phyloP scores from a whole-genome alignment of 306 rosid genomes.

The Hippophae rhamnoides region DNA sequence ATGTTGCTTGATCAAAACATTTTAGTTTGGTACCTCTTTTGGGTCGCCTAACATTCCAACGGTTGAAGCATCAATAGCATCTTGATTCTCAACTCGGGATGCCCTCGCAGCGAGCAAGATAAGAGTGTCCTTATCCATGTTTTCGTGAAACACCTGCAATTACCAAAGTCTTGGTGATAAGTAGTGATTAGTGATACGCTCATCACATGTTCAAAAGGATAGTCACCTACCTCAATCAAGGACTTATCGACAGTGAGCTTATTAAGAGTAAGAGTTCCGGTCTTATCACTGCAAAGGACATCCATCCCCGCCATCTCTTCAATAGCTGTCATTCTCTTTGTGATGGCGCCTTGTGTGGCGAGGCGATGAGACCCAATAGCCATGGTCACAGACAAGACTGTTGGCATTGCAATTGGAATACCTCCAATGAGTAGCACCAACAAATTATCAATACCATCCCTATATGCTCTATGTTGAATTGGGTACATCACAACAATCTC shows the following conservation, averaged over 20 bases:
- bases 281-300: slow-evolving; percentile 91
- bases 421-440: slow-evolving; percentile 92
- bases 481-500: slow-evolving; percentile 79
- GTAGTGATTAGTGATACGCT: not conserved
- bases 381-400: slow-evolving; percentile 90
- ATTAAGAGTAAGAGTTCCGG: slow-evolving; percentile 94
- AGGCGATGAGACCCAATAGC: slow-evolving; percentile 88
- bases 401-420: slow-evolving; percentile 96
- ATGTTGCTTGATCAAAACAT: not conserved
- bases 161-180: slow-evolving; percentile 13
- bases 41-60: slow-evolving; percentile 80
- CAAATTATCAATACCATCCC: slow-evolving; percentile 85
- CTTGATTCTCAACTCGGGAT: slow-evolving; percentile 77
- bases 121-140: slow-evolving; percentile 43
- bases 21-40: slow-evolving; percentile 49
- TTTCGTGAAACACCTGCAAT: slow-evolving; percentile 42
- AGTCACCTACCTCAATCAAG: slow-evolving; percentile 58
- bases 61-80: slow-evolving; percentile 82
- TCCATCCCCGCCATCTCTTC: slow-evolving; percentile 98
- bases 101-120: slow-evolving; percentile 70
- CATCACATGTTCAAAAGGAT: not conserved
- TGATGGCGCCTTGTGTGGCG: slow-evolving; percentile 86
- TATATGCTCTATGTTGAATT: slow-evolving; percentile 58
- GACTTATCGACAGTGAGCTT: slow-evolving; percentile 73
- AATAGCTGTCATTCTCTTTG: slow-evolving; percentile 96